Conservation (phyloP, 202 grass and related monocot genomes). For the Cymbopogon flexuosus region DNA sequence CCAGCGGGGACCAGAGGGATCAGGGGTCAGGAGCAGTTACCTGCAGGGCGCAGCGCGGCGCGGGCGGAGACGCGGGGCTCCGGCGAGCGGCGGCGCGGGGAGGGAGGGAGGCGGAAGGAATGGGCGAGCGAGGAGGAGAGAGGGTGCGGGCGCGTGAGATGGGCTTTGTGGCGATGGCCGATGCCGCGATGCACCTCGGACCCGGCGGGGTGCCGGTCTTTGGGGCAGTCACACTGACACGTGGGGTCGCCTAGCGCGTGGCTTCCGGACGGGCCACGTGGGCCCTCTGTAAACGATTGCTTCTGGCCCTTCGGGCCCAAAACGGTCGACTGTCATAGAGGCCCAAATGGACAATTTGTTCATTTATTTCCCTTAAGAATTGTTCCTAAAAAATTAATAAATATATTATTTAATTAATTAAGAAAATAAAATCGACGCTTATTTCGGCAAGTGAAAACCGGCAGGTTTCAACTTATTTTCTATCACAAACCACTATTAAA, state of each 20-base stretch:
- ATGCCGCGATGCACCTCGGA: neutral
- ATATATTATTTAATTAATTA: no score
- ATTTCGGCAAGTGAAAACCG: no score
- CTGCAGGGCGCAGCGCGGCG: neutral
- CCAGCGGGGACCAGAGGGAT: neutral
- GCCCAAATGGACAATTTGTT: neutral
- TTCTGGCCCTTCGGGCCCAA: neutral
- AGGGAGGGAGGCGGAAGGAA: neutral
- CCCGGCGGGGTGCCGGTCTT: neutral
- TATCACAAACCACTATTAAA: no score
- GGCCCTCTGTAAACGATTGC: neutral
- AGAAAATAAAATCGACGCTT: no score
- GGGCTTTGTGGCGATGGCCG: slow-evolving; percentile 20
- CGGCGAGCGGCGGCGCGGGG: slow-evolving; percentile 42
- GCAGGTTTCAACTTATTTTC: no score
- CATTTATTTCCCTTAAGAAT: no score
- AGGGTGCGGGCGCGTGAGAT: neutral
- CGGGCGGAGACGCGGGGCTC: slow-evolving; percentile 17
- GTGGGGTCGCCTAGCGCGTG: neutral
- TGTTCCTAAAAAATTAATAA: no score
- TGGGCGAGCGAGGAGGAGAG: neutral
- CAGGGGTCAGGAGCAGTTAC: neutral
- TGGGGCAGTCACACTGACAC: neutral
- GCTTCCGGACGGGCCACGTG: neutral
- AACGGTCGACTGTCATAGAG: neutral